phyloP scores from a whole-genome alignment of 805 yeast species.

The Komagataella phaffii region DNA sequence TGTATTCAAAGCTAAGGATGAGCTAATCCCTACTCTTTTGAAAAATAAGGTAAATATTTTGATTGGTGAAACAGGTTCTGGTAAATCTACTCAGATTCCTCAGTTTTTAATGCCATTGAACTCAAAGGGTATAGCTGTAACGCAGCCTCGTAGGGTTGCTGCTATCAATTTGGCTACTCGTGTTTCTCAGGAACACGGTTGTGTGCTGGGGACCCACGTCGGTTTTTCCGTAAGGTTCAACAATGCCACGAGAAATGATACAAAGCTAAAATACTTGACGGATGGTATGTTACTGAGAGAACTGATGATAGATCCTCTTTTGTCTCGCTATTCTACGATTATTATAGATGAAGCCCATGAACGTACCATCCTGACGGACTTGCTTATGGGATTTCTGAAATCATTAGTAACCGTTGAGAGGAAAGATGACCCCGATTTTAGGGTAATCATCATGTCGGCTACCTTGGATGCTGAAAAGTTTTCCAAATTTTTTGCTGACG shows the following conservation, averaged over 20 bases:
- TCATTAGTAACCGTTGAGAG: slow-evolving; percentile 36
- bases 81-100: slow-evolving; percentile 95
- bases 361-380: slow-evolving; percentile 83
- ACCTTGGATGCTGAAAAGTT: slow-evolving; percentile 88
- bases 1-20: slow-evolving; percentile 56
- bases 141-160: slow-evolving; percentile 97
- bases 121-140: slow-evolving; percentile 62
- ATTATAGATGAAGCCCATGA: slow-evolving; percentile 97
- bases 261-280: slow-evolving; percentile 75
- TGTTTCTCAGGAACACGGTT: slow-evolving; percentile 81
- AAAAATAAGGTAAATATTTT: slow-evolving; percentile 59
- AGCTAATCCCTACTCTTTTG: slow-evolving; percentile 40
- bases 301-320: slow-evolving; percentile 56
- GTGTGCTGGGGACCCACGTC: slow-evolving; percentile 63
- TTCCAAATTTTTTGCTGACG: slow-evolving; percentile 59
- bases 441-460: slow-evolving; percentile 88
- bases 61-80: slow-evolving; percentile 96
- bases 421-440: slow-evolving; percentile 34
- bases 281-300: slow-evolving; percentile 97
- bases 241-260: slow-evolving; percentile 40
- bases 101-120: slow-evolving; percentile 59
- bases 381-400: slow-evolving; percentile 80
- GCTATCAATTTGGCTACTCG: slow-evolving; percentile 89
- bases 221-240: slow-evolving; percentile 93
- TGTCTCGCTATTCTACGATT: slow-evolving; percentile 59